Evolutionary conservation across 202 grass and related monocot genomes (phyloP).

Genomic region (Elaeis oleifera): DNA sequence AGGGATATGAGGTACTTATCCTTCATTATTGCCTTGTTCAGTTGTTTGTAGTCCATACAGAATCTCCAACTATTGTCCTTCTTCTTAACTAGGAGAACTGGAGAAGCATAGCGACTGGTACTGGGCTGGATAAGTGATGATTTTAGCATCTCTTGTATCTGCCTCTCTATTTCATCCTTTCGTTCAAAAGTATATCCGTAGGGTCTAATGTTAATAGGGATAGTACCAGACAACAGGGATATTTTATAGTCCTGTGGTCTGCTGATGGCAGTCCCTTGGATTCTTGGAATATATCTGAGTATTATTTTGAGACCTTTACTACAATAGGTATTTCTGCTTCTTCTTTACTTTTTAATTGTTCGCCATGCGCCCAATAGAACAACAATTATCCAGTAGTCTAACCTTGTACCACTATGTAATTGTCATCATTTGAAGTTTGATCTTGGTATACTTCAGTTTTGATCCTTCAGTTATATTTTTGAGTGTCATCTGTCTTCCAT

Average conservation of each 20-base stretch:
- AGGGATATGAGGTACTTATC: no score
- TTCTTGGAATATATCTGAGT: no score
- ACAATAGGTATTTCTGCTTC: neutral
- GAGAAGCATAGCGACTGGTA: no score
- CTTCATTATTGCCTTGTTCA: no score
- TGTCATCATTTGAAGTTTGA: neutral
- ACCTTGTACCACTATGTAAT: neutral
- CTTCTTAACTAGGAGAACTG: no score
- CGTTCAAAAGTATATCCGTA: neutral
- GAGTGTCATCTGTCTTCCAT: neutral
- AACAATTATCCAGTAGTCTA: neutral
- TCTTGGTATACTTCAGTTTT: neutral
- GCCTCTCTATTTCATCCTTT: no score
- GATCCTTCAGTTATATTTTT: neutral
- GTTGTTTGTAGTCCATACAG: no score
- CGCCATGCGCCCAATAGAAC: neutral
- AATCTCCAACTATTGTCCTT: no score
- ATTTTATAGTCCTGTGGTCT: neutral
- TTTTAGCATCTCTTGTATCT: no score
- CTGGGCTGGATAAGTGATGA: no score
- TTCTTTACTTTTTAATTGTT: neutral
- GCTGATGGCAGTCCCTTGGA: neutral
- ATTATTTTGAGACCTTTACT: no score
- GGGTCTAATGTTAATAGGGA: neutral
- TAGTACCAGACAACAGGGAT: neutral